Percentiles rank a stretch among this genome's conserved stretches.
Evolutionary conservation across 306 rosid genomes (phyloP).

Genomic region (Vigna hirtella): DNA sequence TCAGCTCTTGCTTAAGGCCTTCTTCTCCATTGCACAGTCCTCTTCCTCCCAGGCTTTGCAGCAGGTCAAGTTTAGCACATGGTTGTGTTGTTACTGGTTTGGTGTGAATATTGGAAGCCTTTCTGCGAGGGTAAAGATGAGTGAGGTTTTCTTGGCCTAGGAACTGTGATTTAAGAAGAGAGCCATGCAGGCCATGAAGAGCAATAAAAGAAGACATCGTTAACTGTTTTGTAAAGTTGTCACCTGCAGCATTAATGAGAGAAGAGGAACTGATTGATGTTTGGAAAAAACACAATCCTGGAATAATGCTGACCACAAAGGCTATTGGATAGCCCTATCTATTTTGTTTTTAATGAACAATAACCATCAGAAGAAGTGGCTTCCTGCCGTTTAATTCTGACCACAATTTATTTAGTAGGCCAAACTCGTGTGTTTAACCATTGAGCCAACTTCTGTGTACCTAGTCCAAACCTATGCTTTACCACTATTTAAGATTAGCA

Average conservation of each 20-base stretch:
- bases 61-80: constrained; percentile 68
- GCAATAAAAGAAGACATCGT: constrained; percentile 67
- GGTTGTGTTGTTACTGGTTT: constrained; percentile 42
- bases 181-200: constrained; percentile 58
- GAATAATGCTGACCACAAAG: constrained; percentile 41
- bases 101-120: constrained; percentile 46
- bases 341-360: not conserved
- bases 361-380: not conserved
- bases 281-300: constrained; percentile 17
- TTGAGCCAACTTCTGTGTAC: not conserved
- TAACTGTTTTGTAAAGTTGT: constrained; percentile 21
- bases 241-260: constrained; percentile 19
- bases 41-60: constrained; percentile 83
- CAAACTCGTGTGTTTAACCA: not conserved
- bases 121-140: constrained; percentile 45
- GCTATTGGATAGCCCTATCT: constrained; percentile 51
- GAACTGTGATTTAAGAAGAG: constrained; percentile 65
- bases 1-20: constrained; percentile 72
- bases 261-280: not conserved
- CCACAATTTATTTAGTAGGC: constrained; percentile 34
- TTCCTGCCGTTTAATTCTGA: constrained; percentile 14
- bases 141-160: constrained; percentile 57
- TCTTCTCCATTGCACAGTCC: constrained; percentile 88
- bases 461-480: not conserved
- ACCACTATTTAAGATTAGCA: not conserved